These are phyloP conservation scores for Gonapodya prolifera DNA, from an alignment of 192 early-diverging fungal species.

Conservation along the genomic window DNA sequence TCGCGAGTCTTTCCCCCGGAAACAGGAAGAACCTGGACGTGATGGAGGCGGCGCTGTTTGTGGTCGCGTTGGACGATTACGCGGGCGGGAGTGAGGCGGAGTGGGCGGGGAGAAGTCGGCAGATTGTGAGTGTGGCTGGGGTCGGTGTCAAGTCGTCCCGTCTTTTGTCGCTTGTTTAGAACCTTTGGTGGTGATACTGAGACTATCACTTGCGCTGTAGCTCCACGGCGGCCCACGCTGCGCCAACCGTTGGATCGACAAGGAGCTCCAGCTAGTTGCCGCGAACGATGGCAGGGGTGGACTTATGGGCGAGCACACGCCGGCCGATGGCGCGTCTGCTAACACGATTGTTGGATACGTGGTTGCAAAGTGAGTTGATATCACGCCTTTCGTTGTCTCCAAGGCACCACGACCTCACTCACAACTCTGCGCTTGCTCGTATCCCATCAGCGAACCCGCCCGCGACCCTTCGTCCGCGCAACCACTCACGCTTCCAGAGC, in stretches of 20 bases:
- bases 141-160: conserved; percentile 61
- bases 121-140: conserved; percentile 22
- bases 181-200: no score
- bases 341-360: conserved; percentile 40
- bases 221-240: conserved; percentile 50
- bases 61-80: conserved; percentile 62
- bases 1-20: conserved; percentile 39
- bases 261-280: conserved; percentile 50
- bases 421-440: conserved; percentile 11
- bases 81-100: conserved; percentile 18
- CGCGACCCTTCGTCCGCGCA: neutral
- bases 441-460: conserved; percentile 9
- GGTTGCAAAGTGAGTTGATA: conserved; percentile 16
- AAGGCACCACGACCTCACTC: conserved; percentile 17
- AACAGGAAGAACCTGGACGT: conserved; percentile 43
- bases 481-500: neutral
- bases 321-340: conserved; percentile 70
- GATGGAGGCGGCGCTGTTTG: conserved; percentile 67
- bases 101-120: no score
- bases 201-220: no score
- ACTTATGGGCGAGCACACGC: conserved; percentile 55
- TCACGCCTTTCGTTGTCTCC: no score
- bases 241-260: conserved; percentile 87
- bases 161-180: conserved; percentile 45
- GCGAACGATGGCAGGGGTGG: conserved; percentile 58